These are phyloP conservation scores for Penstemon davidsonii DNA, from an alignment of 257 asterid species.

Conservation along the genomic window DNA sequence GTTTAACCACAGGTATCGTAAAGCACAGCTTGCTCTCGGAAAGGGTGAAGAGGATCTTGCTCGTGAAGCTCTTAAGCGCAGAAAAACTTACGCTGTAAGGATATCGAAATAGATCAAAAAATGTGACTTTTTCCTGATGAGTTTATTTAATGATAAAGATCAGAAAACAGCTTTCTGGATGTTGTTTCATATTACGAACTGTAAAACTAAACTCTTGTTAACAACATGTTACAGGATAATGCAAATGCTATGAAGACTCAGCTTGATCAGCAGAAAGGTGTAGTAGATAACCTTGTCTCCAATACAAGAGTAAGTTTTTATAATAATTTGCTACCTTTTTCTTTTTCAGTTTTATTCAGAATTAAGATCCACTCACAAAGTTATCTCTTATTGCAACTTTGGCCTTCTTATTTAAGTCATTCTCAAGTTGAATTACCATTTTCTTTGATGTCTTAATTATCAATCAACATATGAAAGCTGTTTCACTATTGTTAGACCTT, in stretches of 20 bases:
- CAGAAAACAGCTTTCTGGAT: slow-evolving; percentile 12
- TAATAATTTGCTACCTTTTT: slow-evolving; percentile 20
- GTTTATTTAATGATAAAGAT: not conserved
- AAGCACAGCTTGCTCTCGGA: slow-evolving; percentile 92
- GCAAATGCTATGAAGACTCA: slow-evolving; percentile 86
- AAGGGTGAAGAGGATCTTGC: slow-evolving; percentile 98
- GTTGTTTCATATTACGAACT: not conserved
- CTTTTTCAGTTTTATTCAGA: slow-evolving; percentile 39
- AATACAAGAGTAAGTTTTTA: slow-evolving; percentile 77
- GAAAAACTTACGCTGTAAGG: slow-evolving; percentile 57
- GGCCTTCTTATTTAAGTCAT: slow-evolving; percentile 1
- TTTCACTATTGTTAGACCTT: slow-evolving; percentile 13
- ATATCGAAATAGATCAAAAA: not conserved
- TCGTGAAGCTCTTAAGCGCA: slow-evolving; percentile 95
- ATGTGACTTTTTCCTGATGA: not conserved
- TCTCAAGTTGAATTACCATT: slow-evolving; percentile 16
- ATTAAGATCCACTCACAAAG: slow-evolving; percentile 44
- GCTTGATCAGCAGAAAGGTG: slow-evolving; percentile 84
- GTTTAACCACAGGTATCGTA: slow-evolving; percentile 68
- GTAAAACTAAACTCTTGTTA: not conserved
- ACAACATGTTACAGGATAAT: slow-evolving; percentile 64
- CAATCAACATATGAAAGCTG: not conserved
- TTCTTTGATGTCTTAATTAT: slow-evolving; percentile 12
- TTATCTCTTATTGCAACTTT: slow-evolving; percentile 12
- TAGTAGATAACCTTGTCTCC: slow-evolving; percentile 82